Base-by-base conservation (phyloP, 495 filamentous ascomycete genomes). In the Aspergillus heteromorphus region DNA sequence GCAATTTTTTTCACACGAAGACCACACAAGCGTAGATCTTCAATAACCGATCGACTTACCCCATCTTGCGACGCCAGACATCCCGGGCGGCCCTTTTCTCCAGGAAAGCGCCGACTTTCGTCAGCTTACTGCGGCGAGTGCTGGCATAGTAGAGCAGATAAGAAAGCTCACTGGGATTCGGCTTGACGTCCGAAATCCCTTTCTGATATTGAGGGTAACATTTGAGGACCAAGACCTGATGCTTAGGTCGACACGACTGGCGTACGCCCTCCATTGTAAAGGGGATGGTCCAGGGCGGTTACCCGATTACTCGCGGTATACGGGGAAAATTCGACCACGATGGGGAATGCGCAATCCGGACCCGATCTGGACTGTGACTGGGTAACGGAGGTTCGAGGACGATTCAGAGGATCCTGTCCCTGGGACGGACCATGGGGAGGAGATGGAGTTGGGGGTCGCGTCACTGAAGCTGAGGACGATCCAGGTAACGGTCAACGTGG, bases 91-190 rank as follows among this genome's bases (percentile, higher is more conserved):
- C 90, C 73, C 88, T 87, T 76, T 89, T 92, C 71, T 95, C 91
- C 62, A 97, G 74, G 64, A 95, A 97, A 62, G 82, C 82, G 66
- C 89, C 89, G 45, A 97, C 89, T 68, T 97, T 97, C 64, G 91
- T 89, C 51, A 97, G 80, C 80, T 96, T 97, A 70, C 87, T 91
- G 54, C 89, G 82, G 49, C 92, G 87, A 59, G 91, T 93, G 67
- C 89, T 92, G 40, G 87, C 89, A 79, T 97, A 96, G 79, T 92
- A 97, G 23, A 96, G 83, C 48, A 97, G 81, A 66, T 97, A 97
- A 66, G 89, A 95, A 40, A 97, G 83, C 75, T 97, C 92, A 70
- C 88, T 93, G 41, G 88, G 86, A 66, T 97, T 97, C 8, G 92
- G 90, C 70, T 91, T 92, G 53, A 95, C 88, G 58, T 95, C 89